Evolutionary conservation across 371 early-diverging fungal species (phyloP).

Genomic region (Syncephalastrum racemosum): DNA sequence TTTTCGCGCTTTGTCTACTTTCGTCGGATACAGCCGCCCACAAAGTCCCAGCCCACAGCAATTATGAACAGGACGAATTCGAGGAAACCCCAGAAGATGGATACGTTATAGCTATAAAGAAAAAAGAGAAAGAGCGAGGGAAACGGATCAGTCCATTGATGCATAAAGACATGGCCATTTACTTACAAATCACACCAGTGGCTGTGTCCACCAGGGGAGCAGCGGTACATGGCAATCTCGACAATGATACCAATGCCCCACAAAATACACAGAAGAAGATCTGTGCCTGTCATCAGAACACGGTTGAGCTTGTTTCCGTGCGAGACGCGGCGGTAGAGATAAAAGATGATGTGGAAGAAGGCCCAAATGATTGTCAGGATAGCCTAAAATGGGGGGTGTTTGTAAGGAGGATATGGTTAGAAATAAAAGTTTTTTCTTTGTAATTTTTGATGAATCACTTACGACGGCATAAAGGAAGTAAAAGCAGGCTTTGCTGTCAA

Average conservation of each 20-base stretch:
- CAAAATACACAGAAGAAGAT: constrained; percentile 46
- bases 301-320: constrained; percentile 49
- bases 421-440: constrained; percentile 3
- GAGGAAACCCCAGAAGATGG: constrained; percentile 54
- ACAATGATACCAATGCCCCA: constrained; percentile 62
- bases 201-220: constrained; percentile 43
- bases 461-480: constrained; percentile 51
- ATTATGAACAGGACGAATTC: constrained; percentile 48
- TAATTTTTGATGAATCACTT: constrained; percentile 10
- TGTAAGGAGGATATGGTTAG: constrained; percentile 17
- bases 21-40: constrained; percentile 38
- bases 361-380: constrained; percentile 51
- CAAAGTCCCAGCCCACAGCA: constrained; percentile 48
- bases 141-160: too few relatives aligned
- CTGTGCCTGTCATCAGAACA: constrained; percentile 44
- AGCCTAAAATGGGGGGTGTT: constrained; percentile 27
- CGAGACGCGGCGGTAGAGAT: constrained; percentile 45
- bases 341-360: constrained; percentile 43
- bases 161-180: too few relatives aligned
- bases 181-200: constrained; percentile 49
- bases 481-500: constrained; percentile 36
- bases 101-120: constrained; percentile 42
- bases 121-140: too few relatives aligned
- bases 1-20: too few relatives aligned
- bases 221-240: constrained; percentile 51